Evolutionary conservation across 306 rosid species (phyloP).

Genomic region (Medicago ruthenica): DNA sequence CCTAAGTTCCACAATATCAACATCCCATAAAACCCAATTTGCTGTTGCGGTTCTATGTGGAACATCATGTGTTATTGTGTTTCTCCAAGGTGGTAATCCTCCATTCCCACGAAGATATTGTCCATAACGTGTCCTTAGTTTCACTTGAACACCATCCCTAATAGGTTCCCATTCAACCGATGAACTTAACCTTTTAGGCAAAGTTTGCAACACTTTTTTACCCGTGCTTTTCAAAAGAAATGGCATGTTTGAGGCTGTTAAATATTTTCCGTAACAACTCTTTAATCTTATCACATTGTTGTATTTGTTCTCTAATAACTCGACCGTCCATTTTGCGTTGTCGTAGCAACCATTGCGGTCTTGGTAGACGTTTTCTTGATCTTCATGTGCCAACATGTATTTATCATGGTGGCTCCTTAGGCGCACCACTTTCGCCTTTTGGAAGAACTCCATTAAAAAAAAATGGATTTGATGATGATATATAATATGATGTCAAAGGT

Average conservation of each 20-base stretch:
- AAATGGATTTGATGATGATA: background rate
- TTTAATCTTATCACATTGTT: slow-evolving; percentile 54
- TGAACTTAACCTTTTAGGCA: slow-evolving; percentile 67
- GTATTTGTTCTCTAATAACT: slow-evolving; percentile 42
- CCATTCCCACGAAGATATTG: slow-evolving; percentile 79
- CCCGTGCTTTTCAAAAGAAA: slow-evolving; percentile 67
- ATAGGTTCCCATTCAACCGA: slow-evolving; percentile 95
- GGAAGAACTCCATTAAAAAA: slow-evolving; percentile 72
- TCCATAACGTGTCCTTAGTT: slow-evolving; percentile 71
- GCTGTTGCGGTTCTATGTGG: slow-evolving; percentile 60
- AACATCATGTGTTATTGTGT: slow-evolving; percentile 80
- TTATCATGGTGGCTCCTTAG: slow-evolving; percentile 83
- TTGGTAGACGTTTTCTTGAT: slow-evolving; percentile 70
- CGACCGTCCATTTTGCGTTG: slow-evolving; percentile 85
- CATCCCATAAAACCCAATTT: slow-evolving; percentile 91
- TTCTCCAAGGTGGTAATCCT: slow-evolving; percentile 91
- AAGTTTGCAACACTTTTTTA: slow-evolving; percentile 72
- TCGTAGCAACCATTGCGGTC: slow-evolving; percentile 65
- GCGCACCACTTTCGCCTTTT: slow-evolving; percentile 68
- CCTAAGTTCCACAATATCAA: slow-evolving; percentile 66
- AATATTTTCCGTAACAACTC: slow-evolving; percentile 74
- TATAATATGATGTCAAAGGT: background rate
- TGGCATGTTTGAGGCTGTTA: slow-evolving; percentile 88
- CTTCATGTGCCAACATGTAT: slow-evolving; percentile 73
- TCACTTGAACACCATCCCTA: slow-evolving; percentile 72